Evolutionary conservation across 805 yeast species (phyloP), one percentile per base, ranked within the genome.

Genomic region (Candida alai): DNA sequence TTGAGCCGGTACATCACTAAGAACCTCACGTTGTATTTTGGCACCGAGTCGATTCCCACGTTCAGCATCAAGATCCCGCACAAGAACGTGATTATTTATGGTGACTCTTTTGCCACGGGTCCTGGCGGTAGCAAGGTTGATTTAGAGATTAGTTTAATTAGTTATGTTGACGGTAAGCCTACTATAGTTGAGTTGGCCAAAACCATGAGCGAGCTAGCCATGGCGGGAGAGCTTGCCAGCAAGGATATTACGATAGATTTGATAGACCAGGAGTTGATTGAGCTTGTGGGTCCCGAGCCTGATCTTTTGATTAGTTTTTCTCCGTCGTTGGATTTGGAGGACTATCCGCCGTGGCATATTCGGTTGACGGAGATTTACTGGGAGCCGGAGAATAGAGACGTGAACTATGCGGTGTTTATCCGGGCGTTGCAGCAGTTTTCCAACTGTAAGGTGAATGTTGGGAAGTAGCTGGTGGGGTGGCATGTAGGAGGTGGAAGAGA

Each of bases 341-440:
- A 95, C 12, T 93, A 80, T 57, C 97, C 97, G 14, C 98, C 98
- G 19, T 93, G 98, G 98, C 97, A 90, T 53, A 76, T 87, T 22
- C 74, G 98, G 42, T 72, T 94, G 34, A 76, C 88, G 5, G 98
- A 93, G 54, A 77, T 93, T 51, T 89, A 80, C 60, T 84, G 94
- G 85, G 90, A 87, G 52, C 82, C 83, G 2, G 96, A 86, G 56
- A 88, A 88, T 56, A 78, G 72, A 39, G 78, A 73, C 36, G 95
- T 87, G 30, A 74, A 77, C 23, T 89, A 89, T 55, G 81, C 89
- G 10, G 93, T 87, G 13, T 89, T 85, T 56, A 70, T 84, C 34
- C 71, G 93, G 43, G 90, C 89, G 1, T 63, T 84, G 47, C 84
- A 78, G 47, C 77, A 74, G 46, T 90, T 74, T 56, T 72, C 96